Percentiles rank a stretch among this genome's conserved stretches.
These are phyloP conservation scores for Neurospora pannonica DNA, from an alignment of 495 filamentous ascomycete genomes.

Conservation along the genomic window DNA sequence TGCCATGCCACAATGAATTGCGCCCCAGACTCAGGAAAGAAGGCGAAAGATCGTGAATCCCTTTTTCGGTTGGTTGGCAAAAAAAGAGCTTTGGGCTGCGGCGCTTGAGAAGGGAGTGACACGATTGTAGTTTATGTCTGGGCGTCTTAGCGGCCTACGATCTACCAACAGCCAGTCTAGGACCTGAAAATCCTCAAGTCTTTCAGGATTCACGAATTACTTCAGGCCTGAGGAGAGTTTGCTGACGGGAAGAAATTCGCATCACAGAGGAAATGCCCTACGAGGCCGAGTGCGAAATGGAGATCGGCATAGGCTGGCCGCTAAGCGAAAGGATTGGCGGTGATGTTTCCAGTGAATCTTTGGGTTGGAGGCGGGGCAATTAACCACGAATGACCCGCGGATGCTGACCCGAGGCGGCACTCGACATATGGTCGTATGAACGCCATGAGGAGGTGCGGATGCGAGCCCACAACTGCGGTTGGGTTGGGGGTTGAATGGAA, in stretches of 20 bases:
- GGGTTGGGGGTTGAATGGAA: neutral
- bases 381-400: neutral
- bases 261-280: neutral
- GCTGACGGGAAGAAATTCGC: neutral
- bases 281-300: neutral
- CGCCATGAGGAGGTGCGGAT: neutral
- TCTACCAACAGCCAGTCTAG: neutral
- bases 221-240: neutral
- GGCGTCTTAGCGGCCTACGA: neutral
- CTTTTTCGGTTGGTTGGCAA: neutral
- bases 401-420: neutral
- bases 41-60: neutral
- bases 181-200: neutral
- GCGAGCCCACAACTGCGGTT: neutral
- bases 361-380: neutral
- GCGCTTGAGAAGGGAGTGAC: neutral
- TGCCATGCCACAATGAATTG: neutral
- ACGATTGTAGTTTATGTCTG: neutral
- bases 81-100: neutral
- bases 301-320: neutral
- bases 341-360: neutral
- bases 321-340: neutral
- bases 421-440: neutral
- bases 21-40: neutral
- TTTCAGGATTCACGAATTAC: neutral